Evolutionary conservation across 2,329 filamentous ascomycete species (phyloP).

Genomic region (Orbilia brochopaga): DNA sequence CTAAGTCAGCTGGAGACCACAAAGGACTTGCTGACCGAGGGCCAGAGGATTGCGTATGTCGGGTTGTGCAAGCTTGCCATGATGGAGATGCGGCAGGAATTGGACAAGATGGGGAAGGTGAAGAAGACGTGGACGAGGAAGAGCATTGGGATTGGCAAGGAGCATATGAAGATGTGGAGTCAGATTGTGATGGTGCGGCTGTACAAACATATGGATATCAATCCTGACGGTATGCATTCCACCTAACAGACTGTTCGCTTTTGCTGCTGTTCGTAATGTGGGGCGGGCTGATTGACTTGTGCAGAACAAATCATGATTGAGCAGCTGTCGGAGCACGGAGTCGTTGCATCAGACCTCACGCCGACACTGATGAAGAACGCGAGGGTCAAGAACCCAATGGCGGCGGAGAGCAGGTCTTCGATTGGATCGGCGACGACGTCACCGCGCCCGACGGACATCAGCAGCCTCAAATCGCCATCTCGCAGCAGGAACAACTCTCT

Average conservation of each 20-base stretch:
- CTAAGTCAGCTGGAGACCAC: conserved; percentile 92
- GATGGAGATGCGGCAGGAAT: conserved; percentile 74
- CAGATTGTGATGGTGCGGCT: conserved; percentile 97
- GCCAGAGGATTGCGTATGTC: conserved; percentile 94
- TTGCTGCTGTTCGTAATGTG: conserved; percentile 7
- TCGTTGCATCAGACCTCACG: conserved; percentile 81
- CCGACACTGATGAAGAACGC: conserved; percentile 89
- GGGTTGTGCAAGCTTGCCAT: conserved; percentile 84
- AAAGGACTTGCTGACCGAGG: conserved; percentile 92
- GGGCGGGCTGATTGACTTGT: not conserved
- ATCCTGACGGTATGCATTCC: conserved; percentile 63
- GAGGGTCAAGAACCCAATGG: conserved; percentile 89
- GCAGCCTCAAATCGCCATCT: conserved; percentile 57
- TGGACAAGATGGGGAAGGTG: conserved; percentile 68
- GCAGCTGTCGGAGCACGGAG: conserved; percentile 89
- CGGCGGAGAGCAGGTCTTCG: conserved; percentile 57
- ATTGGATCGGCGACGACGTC: conserved; percentile 53
- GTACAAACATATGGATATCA: conserved; percentile 97
- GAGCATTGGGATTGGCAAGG: conserved; percentile 70
- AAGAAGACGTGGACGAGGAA: conserved; percentile 71
- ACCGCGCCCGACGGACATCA: conserved; percentile 37
- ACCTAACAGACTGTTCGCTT: not conserved
- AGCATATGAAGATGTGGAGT: conserved; percentile 90
- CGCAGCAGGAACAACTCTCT: conserved; percentile 34
- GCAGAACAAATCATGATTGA: conserved; percentile 97